Evolutionary conservation across 306 rosid genomes (phyloP), one percentile per base, ranked within the genome.

Genomic region (Senna siamea): DNA sequence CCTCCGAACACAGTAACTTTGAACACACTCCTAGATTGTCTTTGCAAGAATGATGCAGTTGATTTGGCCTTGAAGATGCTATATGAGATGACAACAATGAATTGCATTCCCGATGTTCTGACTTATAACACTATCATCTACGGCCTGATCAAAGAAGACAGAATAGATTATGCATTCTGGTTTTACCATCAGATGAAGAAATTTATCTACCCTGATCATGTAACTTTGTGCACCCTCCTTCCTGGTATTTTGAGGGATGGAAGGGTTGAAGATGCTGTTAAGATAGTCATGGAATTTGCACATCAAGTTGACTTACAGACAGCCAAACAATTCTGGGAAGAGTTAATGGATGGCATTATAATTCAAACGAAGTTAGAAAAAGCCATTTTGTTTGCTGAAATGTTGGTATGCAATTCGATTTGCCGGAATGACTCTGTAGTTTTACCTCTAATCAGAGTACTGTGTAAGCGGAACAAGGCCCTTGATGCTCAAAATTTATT

Each of bases 101-200:
- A 84, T 78, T 91, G 96, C 66, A 71, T 66, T 43, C 98, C 96
- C 67, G 97, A 94, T 83, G 88, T 89, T 72, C 79, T 91, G 77
- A 88, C 98, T 15, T 94, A 91, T 85, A 94, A 94, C 85, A 88
- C 89, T 46, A 64, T 91, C 71, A 91, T 94, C 82, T 75, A 91
- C 76, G 97, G 98, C 20, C 78, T 94, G 73, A 78, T 87, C 62
- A 84, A 78, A 78, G 97, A 88, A 70, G 87, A 83, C 48, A 87
- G 88, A 79, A 84, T 51, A 66, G 65, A 59, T 63, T 82, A 89
- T 80, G 98, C 97, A 17, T 86, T 94, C 66, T 94, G 96, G 98
- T 85, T 94, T 84, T 94, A 84, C 75, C 93, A 89, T 89, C 98
- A 91, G 80, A 87, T 94, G 98, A 94, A 84, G 90, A 94, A 94